phyloP scores from a whole-genome alignment of 2,329 filamentous ascomycete genomes.

The Talaromyces sp. region DNA sequence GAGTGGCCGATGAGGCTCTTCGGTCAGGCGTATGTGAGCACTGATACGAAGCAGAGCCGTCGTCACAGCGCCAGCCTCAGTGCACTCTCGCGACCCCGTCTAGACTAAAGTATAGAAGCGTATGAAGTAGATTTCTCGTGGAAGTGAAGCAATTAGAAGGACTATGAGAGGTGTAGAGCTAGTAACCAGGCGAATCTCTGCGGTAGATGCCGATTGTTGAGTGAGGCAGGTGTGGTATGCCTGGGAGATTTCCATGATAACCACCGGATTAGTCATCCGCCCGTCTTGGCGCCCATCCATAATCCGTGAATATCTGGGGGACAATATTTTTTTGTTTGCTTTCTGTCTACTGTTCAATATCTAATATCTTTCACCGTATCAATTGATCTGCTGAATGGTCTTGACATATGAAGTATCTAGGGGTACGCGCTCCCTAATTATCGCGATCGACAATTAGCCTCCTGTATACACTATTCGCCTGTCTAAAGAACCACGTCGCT shows the following conservation, averaged over 20 bases:
- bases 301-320: background rate
- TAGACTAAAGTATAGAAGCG: background rate
- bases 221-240: constrained; percentile 37
- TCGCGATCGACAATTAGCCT: no score
- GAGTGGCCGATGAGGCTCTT: background rate
- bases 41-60: background rate
- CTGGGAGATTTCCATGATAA: constrained; percentile 39
- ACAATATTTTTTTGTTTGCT: background rate
- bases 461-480: no score
- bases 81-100: background rate
- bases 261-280: constrained; percentile 36
- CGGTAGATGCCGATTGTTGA: constrained; percentile 29
- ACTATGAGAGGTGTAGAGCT: constrained; percentile 5
- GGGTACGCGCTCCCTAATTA: no score
- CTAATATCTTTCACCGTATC: no score
- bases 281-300: constrained; percentile 4
- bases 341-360: no score
- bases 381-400: no score
- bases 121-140: background rate
- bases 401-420: no score
- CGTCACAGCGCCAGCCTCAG: background rate
- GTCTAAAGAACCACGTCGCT: no score
- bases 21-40: background rate
- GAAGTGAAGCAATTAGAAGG: background rate
- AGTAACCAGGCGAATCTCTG: constrained; percentile 3